Percentiles rank a stretch among this genome's conserved stretches.
Evolutionary conservation across 331 rosid genomes (phyloP).

Genomic region (Malus hybrid): DNA sequence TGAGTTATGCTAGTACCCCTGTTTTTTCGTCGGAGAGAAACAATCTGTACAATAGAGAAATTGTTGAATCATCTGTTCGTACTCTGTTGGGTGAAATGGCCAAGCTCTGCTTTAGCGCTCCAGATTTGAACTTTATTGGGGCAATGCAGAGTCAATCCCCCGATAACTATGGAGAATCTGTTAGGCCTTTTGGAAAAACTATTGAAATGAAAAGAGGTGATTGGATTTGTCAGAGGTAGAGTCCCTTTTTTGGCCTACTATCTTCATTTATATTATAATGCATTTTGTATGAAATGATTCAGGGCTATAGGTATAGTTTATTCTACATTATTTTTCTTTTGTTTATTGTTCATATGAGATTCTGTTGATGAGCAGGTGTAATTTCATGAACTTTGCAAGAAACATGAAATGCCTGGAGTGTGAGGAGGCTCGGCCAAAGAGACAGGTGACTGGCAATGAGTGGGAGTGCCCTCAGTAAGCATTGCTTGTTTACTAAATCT

Average conservation of each 20-base stretch:
- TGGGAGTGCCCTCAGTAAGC: conserved; percentile 99
- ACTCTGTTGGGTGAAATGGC: conserved; percentile 57
- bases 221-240: conserved; percentile 85
- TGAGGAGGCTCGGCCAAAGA: conserved; percentile 79
- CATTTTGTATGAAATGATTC: neutral
- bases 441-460: conserved; percentile 81
- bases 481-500: conserved; percentile 7
- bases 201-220: conserved; percentile 95
- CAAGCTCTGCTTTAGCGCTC: conserved; percentile 49
- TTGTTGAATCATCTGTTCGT: conserved; percentile 60
- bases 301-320: neutral
- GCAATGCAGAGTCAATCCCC: conserved; percentile 34
- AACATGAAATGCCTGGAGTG: conserved; percentile 82
- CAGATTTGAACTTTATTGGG: conserved; percentile 35
- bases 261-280: neutral
- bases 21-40: conserved; percentile 37
- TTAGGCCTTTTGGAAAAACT: conserved; percentile 29
- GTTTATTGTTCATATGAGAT: neutral
- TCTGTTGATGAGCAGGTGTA: conserved; percentile 60
- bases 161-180: conserved; percentile 31
- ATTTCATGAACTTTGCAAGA: conserved; percentile 91
- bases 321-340: neutral
- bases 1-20: conserved; percentile 67
- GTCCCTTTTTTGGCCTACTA: neutral
- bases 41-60: conserved; percentile 37